A percentile compares a stretch with the other conserved stretches of the same genome.
Evolutionary conservation across 495 filamentous ascomycete species (phyloP).

Genomic region (Aspergillus affinis): DNA sequence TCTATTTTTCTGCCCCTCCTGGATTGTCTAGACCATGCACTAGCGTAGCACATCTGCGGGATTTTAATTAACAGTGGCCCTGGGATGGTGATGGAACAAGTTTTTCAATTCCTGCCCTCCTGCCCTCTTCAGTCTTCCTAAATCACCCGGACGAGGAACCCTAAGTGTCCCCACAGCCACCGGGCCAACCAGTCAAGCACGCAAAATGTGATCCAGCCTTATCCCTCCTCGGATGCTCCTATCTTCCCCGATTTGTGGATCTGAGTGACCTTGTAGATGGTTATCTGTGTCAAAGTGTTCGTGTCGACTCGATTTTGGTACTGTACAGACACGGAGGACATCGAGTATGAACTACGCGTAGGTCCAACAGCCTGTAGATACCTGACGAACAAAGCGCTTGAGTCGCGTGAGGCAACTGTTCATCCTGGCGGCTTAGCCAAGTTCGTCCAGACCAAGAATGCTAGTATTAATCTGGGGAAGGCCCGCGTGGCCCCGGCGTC

Average conservation of each 20-base stretch:
- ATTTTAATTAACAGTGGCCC: conserved; percentile 11
- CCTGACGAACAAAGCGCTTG: no score
- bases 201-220: conserved; percentile 12
- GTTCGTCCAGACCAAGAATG: not conserved
- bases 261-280: conserved; percentile 1
- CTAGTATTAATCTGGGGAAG: conserved; percentile 20
- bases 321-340: not conserved
- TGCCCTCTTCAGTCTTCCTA: conserved; percentile 12
- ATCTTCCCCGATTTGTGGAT: conserved; percentile 25
- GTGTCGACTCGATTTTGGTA: not conserved
- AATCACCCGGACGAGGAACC: conserved; percentile 24
- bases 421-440: not conserved
- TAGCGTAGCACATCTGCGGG: conserved; percentile 14
- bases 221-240: conserved; percentile 16
- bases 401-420: not conserved
- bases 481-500: conserved; percentile 25
- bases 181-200: conserved; percentile 16
- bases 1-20: not conserved
- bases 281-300: not conserved
- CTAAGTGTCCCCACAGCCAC: conserved; percentile 15
- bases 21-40: conserved; percentile 1
- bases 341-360: not conserved
- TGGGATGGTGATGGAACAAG: not conserved
- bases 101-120: conserved; percentile 3
- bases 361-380: no score